phyloP scores from a whole-genome alignment of 2,329 filamentous ascomycete species.

The Verticillium tricorpus region DNA sequence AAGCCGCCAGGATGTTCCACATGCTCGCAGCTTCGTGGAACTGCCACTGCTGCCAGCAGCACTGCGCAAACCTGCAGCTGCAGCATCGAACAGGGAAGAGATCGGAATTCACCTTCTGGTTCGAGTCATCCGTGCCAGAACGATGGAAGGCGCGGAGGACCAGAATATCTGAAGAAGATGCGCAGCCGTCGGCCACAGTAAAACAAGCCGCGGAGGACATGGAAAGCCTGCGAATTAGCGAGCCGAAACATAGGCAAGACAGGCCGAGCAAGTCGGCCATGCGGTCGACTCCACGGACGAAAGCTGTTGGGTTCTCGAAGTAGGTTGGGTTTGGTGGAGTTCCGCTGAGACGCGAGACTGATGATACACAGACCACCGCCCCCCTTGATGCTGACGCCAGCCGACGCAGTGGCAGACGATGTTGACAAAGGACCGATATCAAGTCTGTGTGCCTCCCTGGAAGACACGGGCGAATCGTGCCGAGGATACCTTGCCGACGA shows the following conservation, averaged over 20 bases:
- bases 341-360: background rate
- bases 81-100: slow-evolving; percentile 15
- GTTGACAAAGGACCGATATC: slow-evolving; percentile 1
- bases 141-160: slow-evolving; percentile 6
- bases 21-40: slow-evolving; percentile 16
- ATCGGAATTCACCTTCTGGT: slow-evolving; percentile 14
- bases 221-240: background rate
- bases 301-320: background rate
- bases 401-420: background rate
- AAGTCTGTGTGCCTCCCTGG: slow-evolving; percentile 9
- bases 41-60: slow-evolving; percentile 16
- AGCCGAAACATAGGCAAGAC: background rate
- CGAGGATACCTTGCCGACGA: slow-evolving; percentile 14
- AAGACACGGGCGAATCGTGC: background rate
- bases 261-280: background rate
- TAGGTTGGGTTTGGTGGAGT: background rate
- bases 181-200: background rate
- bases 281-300: background rate
- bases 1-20: slow-evolving; percentile 17
- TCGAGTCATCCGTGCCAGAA: slow-evolving; percentile 5
- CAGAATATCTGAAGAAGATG: slow-evolving; percentile 6
- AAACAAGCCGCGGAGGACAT: background rate
- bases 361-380: background rate
- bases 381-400: background rate
- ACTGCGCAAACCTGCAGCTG: slow-evolving; percentile 17